These are phyloP conservation scores for Ganoderma leucocontextum DNA, from an alignment of 1,284 basidiomycete species.

Conservation along the genomic window DNA sequence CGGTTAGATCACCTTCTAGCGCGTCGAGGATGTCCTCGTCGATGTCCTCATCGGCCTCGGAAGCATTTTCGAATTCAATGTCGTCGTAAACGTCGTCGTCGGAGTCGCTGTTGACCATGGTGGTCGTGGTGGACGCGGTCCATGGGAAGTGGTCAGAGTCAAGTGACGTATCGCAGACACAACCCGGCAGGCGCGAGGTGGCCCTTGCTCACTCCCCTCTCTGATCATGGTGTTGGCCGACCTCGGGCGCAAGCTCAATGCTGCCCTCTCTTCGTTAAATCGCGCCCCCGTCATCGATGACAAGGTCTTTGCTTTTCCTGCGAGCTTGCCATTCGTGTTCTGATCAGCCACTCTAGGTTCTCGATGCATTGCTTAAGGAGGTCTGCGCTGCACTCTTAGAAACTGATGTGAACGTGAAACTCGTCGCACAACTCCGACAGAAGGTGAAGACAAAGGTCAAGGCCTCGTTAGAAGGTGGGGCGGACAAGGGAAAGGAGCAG, in stretches of 20 bases:
- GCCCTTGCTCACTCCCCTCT: conserved; percentile 31
- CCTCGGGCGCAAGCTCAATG: conserved; percentile 93
- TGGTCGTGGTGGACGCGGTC: conserved; percentile 21
- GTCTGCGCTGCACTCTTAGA: conserved; percentile 94
- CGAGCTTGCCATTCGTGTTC: conserved; percentile 20
- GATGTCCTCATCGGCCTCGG: conserved; percentile 57
- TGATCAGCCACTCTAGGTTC: conserved; percentile 63
- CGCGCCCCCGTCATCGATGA: conserved; percentile 89
- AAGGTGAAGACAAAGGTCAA: conserved; percentile 93
- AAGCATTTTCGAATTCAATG: conserved; percentile 55
- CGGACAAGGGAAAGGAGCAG: conserved; percentile 81
- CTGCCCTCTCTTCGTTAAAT: conserved; percentile 91
- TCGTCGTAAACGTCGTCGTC: conserved; percentile 67
- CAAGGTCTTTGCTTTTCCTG: conserved; percentile 59
- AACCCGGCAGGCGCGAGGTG: conserved; percentile 11
- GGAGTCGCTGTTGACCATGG: conserved; percentile 68
- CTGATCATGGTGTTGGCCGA: conserved; percentile 93
- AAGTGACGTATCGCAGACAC: conserved; percentile 25
- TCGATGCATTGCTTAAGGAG: conserved; percentile 95
- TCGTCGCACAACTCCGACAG: conserved; percentile 87
- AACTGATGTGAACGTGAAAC: conserved; percentile 98
- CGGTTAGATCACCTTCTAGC: conserved; percentile 55
- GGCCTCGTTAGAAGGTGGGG: conserved; percentile 72
- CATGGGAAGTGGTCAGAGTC: conserved; percentile 27
- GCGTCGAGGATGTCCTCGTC: conserved; percentile 64